Conservation (phyloP, 2,329 filamentous ascomycete genomes). For the Aspergillus ochraceoroseus region DNA sequence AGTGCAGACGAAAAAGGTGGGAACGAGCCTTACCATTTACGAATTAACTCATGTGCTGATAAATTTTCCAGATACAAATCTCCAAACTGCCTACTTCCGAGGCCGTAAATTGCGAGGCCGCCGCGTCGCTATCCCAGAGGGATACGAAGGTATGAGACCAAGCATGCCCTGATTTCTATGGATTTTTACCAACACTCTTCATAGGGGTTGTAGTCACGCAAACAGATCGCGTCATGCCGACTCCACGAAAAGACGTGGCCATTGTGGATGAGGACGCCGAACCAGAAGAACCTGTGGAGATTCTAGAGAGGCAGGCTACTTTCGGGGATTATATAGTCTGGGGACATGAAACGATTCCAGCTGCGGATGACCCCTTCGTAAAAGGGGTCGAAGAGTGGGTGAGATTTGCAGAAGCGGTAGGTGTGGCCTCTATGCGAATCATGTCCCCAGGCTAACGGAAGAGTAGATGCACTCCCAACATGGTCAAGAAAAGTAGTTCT, state of each 20-base stretch:
- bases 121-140: conserved; percentile 60
- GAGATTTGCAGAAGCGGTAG: conserved; percentile 62
- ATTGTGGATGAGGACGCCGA: conserved; percentile 45
- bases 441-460: conserved; percentile 10
- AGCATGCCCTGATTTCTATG: not conserved
- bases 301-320: conserved; percentile 58
- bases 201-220: conserved; percentile 56
- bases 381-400: conserved; percentile 79
- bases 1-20: conserved; percentile 43
- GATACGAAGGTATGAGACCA: conserved; percentile 54
- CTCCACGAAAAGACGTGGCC: conserved; percentile 34
- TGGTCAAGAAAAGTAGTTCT: conserved; percentile 12
- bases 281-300: conserved; percentile 49
- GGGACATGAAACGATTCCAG: conserved; percentile 67
- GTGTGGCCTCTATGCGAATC: conserved; percentile 22
- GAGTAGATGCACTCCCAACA: conserved; percentile 28
- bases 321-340: conserved; percentile 79
- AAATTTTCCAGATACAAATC: conserved; percentile 23
- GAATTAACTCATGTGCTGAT: conserved; percentile 7
- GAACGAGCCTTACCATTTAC: conserved; percentile 1
- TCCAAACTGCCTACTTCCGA: conserved; percentile 63
- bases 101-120: conserved; percentile 73
- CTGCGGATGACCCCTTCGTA: conserved; percentile 64
- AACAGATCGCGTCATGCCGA: conserved; percentile 37
- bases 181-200: not conserved